Evolutionary conservation across 2,329 filamentous ascomycete species (phyloP), one percentile per base, ranked within the genome.

Genomic region (Fusarium sambucinum): DNA sequence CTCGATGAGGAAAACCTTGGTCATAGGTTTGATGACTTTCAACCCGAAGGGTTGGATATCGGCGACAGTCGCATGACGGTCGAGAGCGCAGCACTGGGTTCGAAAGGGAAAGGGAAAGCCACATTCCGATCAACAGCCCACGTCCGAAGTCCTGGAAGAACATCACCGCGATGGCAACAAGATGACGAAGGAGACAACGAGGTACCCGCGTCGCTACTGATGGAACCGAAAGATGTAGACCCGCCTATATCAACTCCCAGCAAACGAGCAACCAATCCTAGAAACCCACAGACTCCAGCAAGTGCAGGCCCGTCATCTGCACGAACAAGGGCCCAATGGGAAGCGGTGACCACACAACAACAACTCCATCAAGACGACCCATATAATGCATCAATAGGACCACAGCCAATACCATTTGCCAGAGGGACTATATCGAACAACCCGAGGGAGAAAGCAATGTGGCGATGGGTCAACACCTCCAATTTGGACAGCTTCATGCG

Each of bases 381-480:
- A 29, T 73, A 55, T n/a, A 46, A 55, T 21, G 54, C 29, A 8
- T 29, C 68, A 8, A 37, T 58, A 17, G 41, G 68, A 33, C 40
- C 70, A 29, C 68, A 77, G n/a, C 71, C 74, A 52, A 69, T 76
- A 67, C 67, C 77, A 25, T n/a, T 78, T 38, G 37, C 71, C 71
- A 60, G 73, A 74, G 64, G 72, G 44, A 57, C 73, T 17, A 58
- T 78, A 21, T 66, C 76, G 2, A 79, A 78, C 12, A 79, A 76
- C 53, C 80, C 81, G 6, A 75, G 89, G 77, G 91, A 95, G 75
- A 91, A 90, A 77, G 94, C 94, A 5, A 88, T 97, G 82, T 97
- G 93, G 90, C 87, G 92, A 79, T 97, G 94, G 92, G 92, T 92
- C 55, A 97, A 97, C 74, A 92, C 96, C 59, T 89, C 92, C 37